Percentiles rank a stretch among this genome's conserved stretches.
phyloP scores from a whole-genome alignment of 148 eudicot species.

The Fagopyrum tataricum region DNA sequence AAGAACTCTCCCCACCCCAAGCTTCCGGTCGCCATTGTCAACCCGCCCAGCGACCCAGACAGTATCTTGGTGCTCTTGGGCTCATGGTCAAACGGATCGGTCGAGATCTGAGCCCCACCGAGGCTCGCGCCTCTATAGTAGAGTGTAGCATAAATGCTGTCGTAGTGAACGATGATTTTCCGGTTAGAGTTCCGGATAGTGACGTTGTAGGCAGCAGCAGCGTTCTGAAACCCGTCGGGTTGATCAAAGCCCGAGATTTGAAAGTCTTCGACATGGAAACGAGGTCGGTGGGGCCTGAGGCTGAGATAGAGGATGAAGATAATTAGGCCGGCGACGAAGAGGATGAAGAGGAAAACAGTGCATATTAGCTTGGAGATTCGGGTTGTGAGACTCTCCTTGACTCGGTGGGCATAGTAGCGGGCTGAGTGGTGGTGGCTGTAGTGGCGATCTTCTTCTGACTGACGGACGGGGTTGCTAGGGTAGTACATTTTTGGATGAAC shows the following conservation, averaged over 20 bases:
- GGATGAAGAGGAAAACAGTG: conserved; percentile 40
- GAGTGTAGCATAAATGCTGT: conserved; percentile 36
- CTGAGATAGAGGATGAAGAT: conserved; percentile 70
- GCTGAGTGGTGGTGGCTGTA: conserved; percentile 41
- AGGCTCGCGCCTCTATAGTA: conserved; percentile 38
- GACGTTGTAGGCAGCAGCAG: conserved; percentile 39
- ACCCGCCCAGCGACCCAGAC: conserved; percentile 29
- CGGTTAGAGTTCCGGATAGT: conserved; percentile 66
- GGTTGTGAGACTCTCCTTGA: conserved; percentile 65
- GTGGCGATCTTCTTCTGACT: conserved; percentile 4
- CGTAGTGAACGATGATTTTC: conserved; percentile 54
- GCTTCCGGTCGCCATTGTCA: conserved; percentile 33
- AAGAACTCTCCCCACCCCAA: conserved; percentile 47
- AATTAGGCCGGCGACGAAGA: conserved; percentile 49
- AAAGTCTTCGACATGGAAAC: conserved; percentile 46
- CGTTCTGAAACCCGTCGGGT: conserved; percentile 33
- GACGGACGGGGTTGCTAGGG: not conserved
- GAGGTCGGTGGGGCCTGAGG: conserved; percentile 75
- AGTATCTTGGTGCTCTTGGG: conserved; percentile 48
- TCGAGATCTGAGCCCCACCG: conserved; percentile 35
- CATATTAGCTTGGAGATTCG: conserved; percentile 67
- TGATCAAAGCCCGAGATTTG: conserved; percentile 50
- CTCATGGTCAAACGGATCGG: conserved; percentile 49
- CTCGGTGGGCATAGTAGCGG: conserved; percentile 56
- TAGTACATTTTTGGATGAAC: conserved; percentile 8